Evolutionary conservation across 345 rosid species (phyloP).

Genomic region (Theobroma cacao): DNA sequence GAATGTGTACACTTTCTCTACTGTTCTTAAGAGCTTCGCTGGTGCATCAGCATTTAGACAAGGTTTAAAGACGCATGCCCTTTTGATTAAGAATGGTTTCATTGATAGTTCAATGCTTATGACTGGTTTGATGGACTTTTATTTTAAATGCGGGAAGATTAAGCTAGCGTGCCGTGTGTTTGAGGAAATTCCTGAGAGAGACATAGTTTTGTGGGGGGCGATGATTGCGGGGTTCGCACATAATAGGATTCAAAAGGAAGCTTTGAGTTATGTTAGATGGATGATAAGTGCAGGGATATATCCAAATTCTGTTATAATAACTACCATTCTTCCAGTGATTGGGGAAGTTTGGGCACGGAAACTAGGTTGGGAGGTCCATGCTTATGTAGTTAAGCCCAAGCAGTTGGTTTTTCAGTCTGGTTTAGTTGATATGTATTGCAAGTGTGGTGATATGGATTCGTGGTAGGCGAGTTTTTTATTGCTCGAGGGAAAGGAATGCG

Average conservation of each 20-base stretch:
- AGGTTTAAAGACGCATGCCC: constrained; percentile 71
- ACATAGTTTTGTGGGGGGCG: constrained; percentile 78
- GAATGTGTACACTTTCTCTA: constrained; percentile 69
- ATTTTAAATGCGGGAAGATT: constrained; percentile 75
- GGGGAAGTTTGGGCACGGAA: constrained; percentile 56
- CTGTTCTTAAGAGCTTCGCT: constrained; percentile 76
- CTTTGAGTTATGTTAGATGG: constrained; percentile 54
- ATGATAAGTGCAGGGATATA: constrained; percentile 63
- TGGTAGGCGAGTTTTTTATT: constrained; percentile 73
- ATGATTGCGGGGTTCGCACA: constrained; percentile 84
- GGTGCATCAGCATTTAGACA: constrained; percentile 72
- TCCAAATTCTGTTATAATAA: constrained; percentile 71
- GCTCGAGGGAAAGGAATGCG: constrained; percentile 58
- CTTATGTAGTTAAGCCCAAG: constrained; percentile 52
- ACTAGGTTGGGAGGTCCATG: constrained; percentile 79
- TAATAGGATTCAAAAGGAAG: constrained; percentile 61
- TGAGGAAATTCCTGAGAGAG: constrained; percentile 65
- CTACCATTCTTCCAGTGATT: constrained; percentile 61
- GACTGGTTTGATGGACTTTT: constrained; percentile 77
- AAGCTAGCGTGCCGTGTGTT: constrained; percentile 57
- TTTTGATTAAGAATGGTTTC: constrained; percentile 69
- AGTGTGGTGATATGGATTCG: constrained; percentile 68
- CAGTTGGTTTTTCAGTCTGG: constrained; percentile 63
- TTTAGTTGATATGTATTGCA: constrained; percentile 83
- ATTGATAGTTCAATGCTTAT: constrained; percentile 46